Evolutionary conservation across 148 eudicot genomes (phyloP), one percentile per base, ranked within the genome.

Genomic region (Chenopodium album): DNA sequence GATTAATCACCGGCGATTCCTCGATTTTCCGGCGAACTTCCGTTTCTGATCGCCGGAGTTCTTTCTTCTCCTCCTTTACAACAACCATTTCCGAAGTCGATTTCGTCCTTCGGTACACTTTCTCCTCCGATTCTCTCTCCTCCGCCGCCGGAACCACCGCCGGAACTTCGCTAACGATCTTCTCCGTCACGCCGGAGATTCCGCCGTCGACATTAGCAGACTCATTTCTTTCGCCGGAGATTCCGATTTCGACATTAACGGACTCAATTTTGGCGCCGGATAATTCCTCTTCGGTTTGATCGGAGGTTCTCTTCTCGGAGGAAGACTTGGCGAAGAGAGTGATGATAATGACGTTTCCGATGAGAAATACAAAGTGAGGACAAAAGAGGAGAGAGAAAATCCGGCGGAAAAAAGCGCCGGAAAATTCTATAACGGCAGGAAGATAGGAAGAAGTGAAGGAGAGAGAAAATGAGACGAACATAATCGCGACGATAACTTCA

Each of bases 291-390:
- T 31, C 67, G 22, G 46, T 6, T n/a, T 11, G 31, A 3, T 75
- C 66, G 50, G 76, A 14, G 2, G 54, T 7, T 28, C 5, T 16
- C 7, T 78, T 59, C 3, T 66, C 80, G 79, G 88, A 81, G 86
- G 83, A 81, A 16, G 66, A 89, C 4, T 87, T 87, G 7, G 85
- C 76, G 75, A 85, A 78, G 23, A 92, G 78, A 37, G 84, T 76
- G 28, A 89, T 20, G 54, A 91, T 85, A 3, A 94, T 92, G 0
- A 79, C 86, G 85, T 94, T 92, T 4, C 92, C 92, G 79, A 94
- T 52, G 12, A 91, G 67, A 20, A 94, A 94, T 6, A 83, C 88
- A 20, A 92, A 82, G 77, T 78, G 91, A 60, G 89, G 90, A 79
- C 85, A 89, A 54, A 87, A 68, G 28, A 91, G 66, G 34, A 81